phyloP scores from a whole-genome alignment of 2,329 filamentous ascomycete genomes.

The Aschersonia sp. region DNA sequence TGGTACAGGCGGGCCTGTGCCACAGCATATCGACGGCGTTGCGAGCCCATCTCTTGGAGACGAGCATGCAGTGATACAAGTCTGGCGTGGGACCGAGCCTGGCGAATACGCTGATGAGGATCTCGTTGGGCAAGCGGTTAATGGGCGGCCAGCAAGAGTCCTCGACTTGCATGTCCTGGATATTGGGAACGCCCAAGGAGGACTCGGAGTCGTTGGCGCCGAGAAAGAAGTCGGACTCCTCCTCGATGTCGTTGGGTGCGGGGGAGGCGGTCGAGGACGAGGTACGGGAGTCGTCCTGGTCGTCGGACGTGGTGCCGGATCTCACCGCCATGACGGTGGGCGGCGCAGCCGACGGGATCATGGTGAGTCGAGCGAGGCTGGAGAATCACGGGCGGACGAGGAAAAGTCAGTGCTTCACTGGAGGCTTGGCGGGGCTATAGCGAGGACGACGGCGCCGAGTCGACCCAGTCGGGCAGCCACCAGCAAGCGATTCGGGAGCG shows the following conservation, averaged over 20 bases:
- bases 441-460: conserved; percentile 2
- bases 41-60: conserved; percentile 85
- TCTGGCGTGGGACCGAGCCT: conserved; percentile 66
- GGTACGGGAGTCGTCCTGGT: conserved; percentile 38
- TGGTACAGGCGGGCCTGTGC: conserved; percentile 85
- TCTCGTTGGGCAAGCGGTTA: conserved; percentile 77
- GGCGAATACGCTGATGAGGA: conserved; percentile 84
- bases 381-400: background rate
- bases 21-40: conserved; percentile 89
- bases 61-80: conserved; percentile 77
- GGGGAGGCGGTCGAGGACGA: conserved; percentile 64
- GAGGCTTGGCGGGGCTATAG: conserved; percentile 1
- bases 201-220: conserved; percentile 85
- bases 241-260: conserved; percentile 65
- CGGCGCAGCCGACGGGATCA: conserved; percentile 8
- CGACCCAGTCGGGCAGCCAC: conserved; percentile 3
- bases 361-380: background rate
- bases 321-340: conserved; percentile 7
- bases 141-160: conserved; percentile 63
- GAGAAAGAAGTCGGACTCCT: conserved; percentile 90
- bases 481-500: background rate
- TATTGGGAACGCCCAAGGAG: conserved; percentile 68
- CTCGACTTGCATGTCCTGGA: conserved; percentile 60
- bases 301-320: conserved; percentile 12
- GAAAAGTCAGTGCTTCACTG: background rate